A percentile compares a stretch with the other conserved stretches of the same genome.
These are phyloP conservation scores for Lachancea fermentati DNA, from an alignment of 805 yeast species.

Conservation along the genomic window DNA sequence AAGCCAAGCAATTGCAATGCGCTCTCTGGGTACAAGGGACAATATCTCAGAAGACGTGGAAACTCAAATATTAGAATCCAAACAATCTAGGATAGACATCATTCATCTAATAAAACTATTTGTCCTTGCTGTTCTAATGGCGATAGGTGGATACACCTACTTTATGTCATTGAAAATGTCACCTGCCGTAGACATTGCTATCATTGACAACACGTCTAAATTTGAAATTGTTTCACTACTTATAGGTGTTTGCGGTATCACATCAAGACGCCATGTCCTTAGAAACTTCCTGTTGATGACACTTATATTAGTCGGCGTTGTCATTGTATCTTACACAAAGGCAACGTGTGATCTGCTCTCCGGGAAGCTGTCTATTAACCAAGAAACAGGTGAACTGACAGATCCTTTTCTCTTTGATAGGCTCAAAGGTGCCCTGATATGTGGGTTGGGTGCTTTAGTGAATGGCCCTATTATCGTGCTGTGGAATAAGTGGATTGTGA, in stretches of 20 bases:
- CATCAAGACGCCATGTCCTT: constrained; percentile 22
- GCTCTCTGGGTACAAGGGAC: not conserved
- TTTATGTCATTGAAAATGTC: constrained; percentile 23
- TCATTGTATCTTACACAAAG: constrained; percentile 30
- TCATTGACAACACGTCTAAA: constrained; percentile 28
- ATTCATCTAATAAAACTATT: constrained; percentile 11
- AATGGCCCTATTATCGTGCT: constrained; percentile 31
- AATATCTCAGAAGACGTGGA: constrained; percentile 12
- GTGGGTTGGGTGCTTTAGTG: constrained; percentile 29
- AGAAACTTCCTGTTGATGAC: constrained; percentile 27
- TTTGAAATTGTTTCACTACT: constrained; percentile 31
- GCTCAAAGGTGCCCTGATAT: constrained; percentile 29
- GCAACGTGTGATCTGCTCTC: constrained; percentile 31
- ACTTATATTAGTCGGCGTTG: constrained; percentile 24
- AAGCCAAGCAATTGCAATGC: constrained; percentile 5
- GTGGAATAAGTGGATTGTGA: constrained; percentile 27
- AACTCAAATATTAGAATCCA: constrained; percentile 3
- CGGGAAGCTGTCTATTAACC: constrained; percentile 30
- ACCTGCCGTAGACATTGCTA: constrained; percentile 30
- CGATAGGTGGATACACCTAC: constrained; percentile 20
- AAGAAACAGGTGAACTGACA: constrained; percentile 31
- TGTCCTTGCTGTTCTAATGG: constrained; percentile 17
- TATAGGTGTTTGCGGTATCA: constrained; percentile 27
- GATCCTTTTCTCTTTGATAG: constrained; percentile 34
- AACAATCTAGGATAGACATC: constrained; percentile 10